Conservation (phyloP, 306 rosid species). For the Lathyrus sativus region DNA sequence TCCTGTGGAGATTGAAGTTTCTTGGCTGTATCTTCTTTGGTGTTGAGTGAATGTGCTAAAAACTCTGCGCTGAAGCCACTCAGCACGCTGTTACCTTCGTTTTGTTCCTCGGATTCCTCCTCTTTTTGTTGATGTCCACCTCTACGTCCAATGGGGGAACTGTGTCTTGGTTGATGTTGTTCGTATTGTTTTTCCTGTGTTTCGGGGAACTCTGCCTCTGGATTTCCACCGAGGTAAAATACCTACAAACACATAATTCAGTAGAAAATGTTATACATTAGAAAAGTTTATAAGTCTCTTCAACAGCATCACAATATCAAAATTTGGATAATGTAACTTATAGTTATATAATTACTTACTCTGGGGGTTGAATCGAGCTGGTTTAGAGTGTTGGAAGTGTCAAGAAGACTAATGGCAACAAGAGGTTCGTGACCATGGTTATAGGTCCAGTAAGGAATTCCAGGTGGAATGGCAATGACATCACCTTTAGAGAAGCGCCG, state of each 20-base stretch:
- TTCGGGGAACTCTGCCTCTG: slow-evolving; percentile 44
- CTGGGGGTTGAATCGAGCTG: slow-evolving; percentile 67
- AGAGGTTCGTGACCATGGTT: slow-evolving; percentile 23
- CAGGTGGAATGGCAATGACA: slow-evolving; percentile 39
- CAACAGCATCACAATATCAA: neutral
- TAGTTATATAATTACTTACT: slow-evolving; percentile 37
- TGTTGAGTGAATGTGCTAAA: slow-evolving; percentile 45
- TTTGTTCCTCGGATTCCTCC: neutral
- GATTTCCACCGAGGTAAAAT: slow-evolving; percentile 69
- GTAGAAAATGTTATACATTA: neutral
- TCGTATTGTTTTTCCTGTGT: neutral
- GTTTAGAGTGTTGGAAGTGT: slow-evolving; percentile 49
- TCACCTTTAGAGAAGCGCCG: slow-evolving; percentile 29
- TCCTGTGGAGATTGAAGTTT: slow-evolving; percentile 43
- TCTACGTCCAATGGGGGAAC: slow-evolving; percentile 22
- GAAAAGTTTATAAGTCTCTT: neutral
- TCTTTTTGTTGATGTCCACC: neutral
- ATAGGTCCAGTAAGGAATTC: slow-evolving; percentile 45
- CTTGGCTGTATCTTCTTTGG: slow-evolving; percentile 37
- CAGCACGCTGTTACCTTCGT: slow-evolving; percentile 26
- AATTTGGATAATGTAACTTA: neutral
- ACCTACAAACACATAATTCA: slow-evolving; percentile 32
- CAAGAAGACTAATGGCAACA: slow-evolving; percentile 48
- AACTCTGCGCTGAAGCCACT: slow-evolving; percentile 43
- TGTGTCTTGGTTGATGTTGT: too few species aligned